A percentile compares a stretch with the other conserved stretches of the same genome.
Evolutionary conservation across 768 basidiomycete species (phyloP).

Genomic region (Rhizopogon roseolus): DNA sequence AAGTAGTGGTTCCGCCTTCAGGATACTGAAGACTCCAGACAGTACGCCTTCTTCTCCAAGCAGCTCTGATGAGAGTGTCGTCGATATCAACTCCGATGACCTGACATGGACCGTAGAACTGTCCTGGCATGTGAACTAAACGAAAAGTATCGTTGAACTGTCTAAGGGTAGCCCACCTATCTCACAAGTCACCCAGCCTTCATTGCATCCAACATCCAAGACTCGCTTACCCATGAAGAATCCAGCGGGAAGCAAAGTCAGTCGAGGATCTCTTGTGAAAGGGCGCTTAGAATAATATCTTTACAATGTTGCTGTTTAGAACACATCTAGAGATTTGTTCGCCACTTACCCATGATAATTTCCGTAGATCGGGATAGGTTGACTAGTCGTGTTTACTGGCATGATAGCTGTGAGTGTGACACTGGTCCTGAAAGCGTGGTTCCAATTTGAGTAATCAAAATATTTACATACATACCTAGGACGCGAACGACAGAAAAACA

Average conservation of each 20-base stretch:
- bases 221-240: slow-evolving; percentile 56
- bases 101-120: slow-evolving; percentile 52
- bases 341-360: slow-evolving; percentile 64
- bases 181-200: slow-evolving; percentile 81
- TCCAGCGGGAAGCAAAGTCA: slow-evolving; percentile 51
- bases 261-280: slow-evolving; percentile 53
- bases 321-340: background rate
- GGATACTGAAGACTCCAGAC: slow-evolving; percentile 65
- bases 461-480: too few species aligned
- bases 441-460: too few species aligned
- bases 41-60: slow-evolving; percentile 66
- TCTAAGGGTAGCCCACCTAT: slow-evolving; percentile 48
- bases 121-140: slow-evolving; percentile 40
- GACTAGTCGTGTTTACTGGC: background rate
- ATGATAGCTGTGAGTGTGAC: background rate
- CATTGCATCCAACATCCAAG: slow-evolving; percentile 85
- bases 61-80: slow-evolving; percentile 61
- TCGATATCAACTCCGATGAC: slow-evolving; percentile 89
- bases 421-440: too few species aligned
- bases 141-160: background rate
- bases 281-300: slow-evolving; percentile 81
- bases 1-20: background rate
- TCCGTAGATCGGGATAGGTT: slow-evolving; percentile 47
- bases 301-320: background rate
- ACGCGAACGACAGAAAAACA: too few species aligned